A percentile compares a stretch with the other conserved stretches of the same genome.
phyloP scores from a whole-genome alignment of 164 flowering plant species.

The Vitis riparia region DNA sequence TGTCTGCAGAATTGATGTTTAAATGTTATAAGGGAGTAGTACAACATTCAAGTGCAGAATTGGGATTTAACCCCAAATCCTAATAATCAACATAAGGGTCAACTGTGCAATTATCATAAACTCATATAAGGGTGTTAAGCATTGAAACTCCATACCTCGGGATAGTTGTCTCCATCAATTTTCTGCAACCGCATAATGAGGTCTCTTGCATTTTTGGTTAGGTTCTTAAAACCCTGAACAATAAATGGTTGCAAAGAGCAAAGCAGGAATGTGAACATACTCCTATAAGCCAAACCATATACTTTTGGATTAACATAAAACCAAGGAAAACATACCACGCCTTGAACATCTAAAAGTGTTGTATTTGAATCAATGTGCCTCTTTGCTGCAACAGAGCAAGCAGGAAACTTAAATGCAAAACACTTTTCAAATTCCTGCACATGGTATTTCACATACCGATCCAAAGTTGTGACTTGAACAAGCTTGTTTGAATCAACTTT shows the following conservation, averaged over 20 bases:
- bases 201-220: slow-evolving; percentile 40
- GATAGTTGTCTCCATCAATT: slow-evolving; percentile 46
- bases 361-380: slow-evolving; percentile 68
- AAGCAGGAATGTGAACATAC: neutral
- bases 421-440: slow-evolving; percentile 76
- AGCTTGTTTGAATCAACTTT: slow-evolving; percentile 64
- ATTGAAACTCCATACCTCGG: slow-evolving; percentile 29
- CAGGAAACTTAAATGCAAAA: slow-evolving; percentile 68
- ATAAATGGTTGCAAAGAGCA: neutral
- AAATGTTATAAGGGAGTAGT: neutral
- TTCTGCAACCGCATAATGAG: slow-evolving; percentile 38
- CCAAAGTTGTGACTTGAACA: slow-evolving; percentile 72
- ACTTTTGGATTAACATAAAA: neutral
- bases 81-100: neutral
- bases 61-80: neutral
- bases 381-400: slow-evolving; percentile 81
- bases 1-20: slow-evolving; percentile 28
- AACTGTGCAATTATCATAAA: too few relatives aligned
- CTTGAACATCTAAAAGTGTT: slow-evolving; percentile 80
- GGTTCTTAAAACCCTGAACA: slow-evolving; percentile 33
- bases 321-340: slow-evolving; percentile 49
- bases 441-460: slow-evolving; percentile 71
- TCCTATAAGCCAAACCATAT: neutral
- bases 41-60: too few relatives aligned
- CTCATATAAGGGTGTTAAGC: neutral